Conservation (phyloP, 176 grass and related monocot genomes). For the Carex cristatella region DNA sequence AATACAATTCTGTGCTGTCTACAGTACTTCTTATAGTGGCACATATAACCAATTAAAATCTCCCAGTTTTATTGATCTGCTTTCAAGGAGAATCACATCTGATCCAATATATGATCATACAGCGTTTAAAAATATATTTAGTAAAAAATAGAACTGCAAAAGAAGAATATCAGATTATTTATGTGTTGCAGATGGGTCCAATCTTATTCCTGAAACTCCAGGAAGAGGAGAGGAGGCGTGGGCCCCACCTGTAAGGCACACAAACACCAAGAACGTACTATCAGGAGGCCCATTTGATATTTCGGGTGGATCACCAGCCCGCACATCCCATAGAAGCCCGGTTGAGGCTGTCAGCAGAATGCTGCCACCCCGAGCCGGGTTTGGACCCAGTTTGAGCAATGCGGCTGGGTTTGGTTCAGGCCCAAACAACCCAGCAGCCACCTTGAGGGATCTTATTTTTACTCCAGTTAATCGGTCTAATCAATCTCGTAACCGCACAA, state of each 20-base stretch:
- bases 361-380: not conserved
- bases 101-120: not conserved
- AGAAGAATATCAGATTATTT: constrained; percentile 57
- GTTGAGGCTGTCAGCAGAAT: constrained; percentile 48
- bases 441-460: constrained; percentile 54
- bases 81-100: not conserved
- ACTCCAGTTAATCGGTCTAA: constrained; percentile 50
- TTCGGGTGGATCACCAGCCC: constrained; percentile 43
- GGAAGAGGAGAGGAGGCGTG: constrained; percentile 62
- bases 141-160: constrained; percentile 20
- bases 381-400: constrained; percentile 23
- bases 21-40: not conserved
- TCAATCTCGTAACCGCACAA: constrained; percentile 25
- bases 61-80: not conserved
- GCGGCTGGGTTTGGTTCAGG: constrained; percentile 40
- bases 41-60: not conserved
- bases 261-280: constrained; percentile 1
- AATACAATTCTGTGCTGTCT: not conserved
- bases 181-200: constrained; percentile 51
- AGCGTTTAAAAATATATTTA: not conserved
- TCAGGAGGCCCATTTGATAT: constrained; percentile 38
- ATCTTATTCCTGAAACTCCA: constrained; percentile 83
- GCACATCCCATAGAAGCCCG: constrained; percentile 26
- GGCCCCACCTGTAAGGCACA: constrained; percentile 47
- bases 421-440: constrained; percentile 40